A percentile compares a stretch with the other conserved stretches of the same genome.
These are phyloP conservation scores for Aspergillus calidoustus DNA, from an alignment of 2,329 filamentous ascomycete species.

Conservation along the genomic window DNA sequence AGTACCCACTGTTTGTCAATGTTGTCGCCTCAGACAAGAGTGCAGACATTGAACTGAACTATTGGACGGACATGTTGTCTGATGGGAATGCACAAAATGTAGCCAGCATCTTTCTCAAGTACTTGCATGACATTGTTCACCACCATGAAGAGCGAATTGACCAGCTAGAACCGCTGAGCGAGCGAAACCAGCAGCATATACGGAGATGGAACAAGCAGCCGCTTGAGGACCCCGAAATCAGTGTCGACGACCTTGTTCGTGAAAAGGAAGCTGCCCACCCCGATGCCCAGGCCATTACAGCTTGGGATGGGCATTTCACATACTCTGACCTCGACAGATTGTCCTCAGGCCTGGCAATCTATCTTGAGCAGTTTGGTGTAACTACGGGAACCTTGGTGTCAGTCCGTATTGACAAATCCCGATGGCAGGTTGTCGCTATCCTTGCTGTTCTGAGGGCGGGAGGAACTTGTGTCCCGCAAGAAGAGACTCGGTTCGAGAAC, in stretches of 20 bases:
- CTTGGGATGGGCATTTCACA: conserved; percentile 40
- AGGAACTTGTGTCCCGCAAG: conserved; percentile 41
- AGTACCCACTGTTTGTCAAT: conserved; percentile 54
- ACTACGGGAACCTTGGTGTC: conserved; percentile 33
- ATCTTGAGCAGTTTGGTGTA: conserved; percentile 36
- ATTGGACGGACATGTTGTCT: conserved; percentile 48
- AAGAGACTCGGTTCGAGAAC: conserved; percentile 35
- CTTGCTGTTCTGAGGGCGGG: conserved; percentile 38
- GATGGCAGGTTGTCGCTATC: conserved; percentile 35
- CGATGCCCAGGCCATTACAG: conserved; percentile 33
- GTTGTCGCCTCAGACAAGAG: conserved; percentile 51
- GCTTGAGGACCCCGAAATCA: conserved; percentile 29
- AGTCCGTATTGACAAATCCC: conserved; percentile 34
- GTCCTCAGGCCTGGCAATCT: conserved; percentile 37
- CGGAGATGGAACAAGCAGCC: conserved; percentile 35
- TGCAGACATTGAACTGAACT: conserved; percentile 45
- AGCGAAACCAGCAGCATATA: conserved; percentile 37
- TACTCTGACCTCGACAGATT: conserved; percentile 39
- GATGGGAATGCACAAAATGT: conserved; percentile 45
- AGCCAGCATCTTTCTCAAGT: conserved; percentile 42
- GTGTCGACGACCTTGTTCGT: conserved; percentile 35
- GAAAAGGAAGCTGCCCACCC: conserved; percentile 30
- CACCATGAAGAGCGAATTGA: conserved; percentile 38
- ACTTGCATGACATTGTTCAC: conserved; percentile 44
- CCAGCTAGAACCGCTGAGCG: conserved; percentile 45